Conservation (phyloP, 495 filamentous ascomycete species). For the Penicillium flavigenum region DNA sequence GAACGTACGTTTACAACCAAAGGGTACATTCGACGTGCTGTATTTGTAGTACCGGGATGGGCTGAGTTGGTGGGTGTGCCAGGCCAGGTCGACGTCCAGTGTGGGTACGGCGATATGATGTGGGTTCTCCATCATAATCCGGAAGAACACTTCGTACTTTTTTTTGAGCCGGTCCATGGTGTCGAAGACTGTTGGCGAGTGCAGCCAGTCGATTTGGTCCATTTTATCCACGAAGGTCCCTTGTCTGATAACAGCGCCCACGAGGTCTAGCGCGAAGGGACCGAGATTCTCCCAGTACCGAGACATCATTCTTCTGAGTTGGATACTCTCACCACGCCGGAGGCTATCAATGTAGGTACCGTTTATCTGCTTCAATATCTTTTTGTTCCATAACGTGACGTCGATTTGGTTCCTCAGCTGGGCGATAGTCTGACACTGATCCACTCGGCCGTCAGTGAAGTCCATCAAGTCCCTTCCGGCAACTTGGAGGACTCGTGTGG, state of each 20-base stretch:
- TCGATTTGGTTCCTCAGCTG: conserved; percentile 16
- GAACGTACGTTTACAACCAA: conserved; percentile 36
- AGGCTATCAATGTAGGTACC: background rate
- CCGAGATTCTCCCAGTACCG: conserved; percentile 78
- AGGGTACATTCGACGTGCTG: conserved; percentile 24
- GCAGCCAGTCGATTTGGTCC: conserved; percentile 73
- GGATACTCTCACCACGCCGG: conserved; percentile 37
- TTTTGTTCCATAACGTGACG: conserved; percentile 15
- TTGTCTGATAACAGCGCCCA: conserved; percentile 76
- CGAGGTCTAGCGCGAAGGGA: conserved; percentile 70
- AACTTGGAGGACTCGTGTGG: conserved; percentile 53
- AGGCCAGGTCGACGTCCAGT: conserved; percentile 79
- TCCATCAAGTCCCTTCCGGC: conserved; percentile 38
- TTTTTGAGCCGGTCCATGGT: conserved; percentile 65
- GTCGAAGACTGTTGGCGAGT: conserved; percentile 58
- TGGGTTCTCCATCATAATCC: conserved; percentile 58
- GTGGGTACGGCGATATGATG: conserved; percentile 68
- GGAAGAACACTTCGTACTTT: conserved; percentile 71
- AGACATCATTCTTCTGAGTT: conserved; percentile 70
- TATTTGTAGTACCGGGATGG: conserved; percentile 61
- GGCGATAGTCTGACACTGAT: conserved; percentile 20
- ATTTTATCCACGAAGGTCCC: conserved; percentile 79
- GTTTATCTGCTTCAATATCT: conserved; percentile 8
- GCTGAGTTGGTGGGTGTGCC: conserved; percentile 64
- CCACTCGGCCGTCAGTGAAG: conserved; percentile 31